A percentile compares a stretch with the other conserved stretches of the same genome.
Conservation (phyloP, 169 alveolate genomes). For the Babesia divergens region DNA sequence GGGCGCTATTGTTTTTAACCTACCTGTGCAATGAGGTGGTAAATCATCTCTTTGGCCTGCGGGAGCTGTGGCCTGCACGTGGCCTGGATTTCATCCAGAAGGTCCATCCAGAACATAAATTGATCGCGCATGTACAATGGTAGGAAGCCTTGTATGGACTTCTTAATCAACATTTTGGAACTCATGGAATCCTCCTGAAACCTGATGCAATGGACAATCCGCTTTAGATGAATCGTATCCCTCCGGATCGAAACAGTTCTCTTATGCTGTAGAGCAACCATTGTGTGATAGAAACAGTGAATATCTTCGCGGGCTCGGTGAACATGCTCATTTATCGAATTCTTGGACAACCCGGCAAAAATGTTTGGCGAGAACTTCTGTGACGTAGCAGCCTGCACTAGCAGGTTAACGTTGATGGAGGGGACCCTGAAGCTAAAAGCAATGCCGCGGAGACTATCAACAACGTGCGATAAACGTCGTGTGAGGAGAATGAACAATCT, state of each 20-base stretch:
- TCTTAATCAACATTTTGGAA: neutral
- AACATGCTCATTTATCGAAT: slow-evolving; percentile 20
- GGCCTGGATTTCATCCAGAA: slow-evolving; percentile 6
- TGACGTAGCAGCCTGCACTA: slow-evolving; percentile 13
- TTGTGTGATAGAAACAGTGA: slow-evolving; percentile 8
- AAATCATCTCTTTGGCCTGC: neutral
- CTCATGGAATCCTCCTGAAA: slow-evolving; percentile 1
- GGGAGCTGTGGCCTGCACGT: neutral
- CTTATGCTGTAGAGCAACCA: slow-evolving; percentile 20
- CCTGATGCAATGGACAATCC: slow-evolving; percentile 10
- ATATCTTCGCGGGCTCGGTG: slow-evolving; percentile 23
- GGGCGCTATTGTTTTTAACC: too few species aligned
- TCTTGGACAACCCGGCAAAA: slow-evolving; percentile 15
- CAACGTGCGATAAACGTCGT: neutral
- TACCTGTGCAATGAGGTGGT: slow-evolving; percentile 26
- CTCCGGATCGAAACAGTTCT: slow-evolving; percentile 15
- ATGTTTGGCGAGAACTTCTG: slow-evolving; percentile 10
- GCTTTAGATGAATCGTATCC: slow-evolving; percentile 3
- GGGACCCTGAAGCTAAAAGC: slow-evolving; percentile 28
- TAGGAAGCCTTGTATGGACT: neutral
- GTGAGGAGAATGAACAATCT: slow-evolving; percentile 18
- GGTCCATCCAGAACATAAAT: slow-evolving; percentile 11
- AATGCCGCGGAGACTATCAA: slow-evolving; percentile 1
- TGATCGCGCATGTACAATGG: slow-evolving; percentile 8
- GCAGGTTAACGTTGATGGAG: slow-evolving; percentile 1